Percentiles rank a stretch among this genome's conserved stretches.
Evolutionary conservation across 2,329 filamentous ascomycete genomes (phyloP).

Genomic region (Paramyrothecium sp.): DNA sequence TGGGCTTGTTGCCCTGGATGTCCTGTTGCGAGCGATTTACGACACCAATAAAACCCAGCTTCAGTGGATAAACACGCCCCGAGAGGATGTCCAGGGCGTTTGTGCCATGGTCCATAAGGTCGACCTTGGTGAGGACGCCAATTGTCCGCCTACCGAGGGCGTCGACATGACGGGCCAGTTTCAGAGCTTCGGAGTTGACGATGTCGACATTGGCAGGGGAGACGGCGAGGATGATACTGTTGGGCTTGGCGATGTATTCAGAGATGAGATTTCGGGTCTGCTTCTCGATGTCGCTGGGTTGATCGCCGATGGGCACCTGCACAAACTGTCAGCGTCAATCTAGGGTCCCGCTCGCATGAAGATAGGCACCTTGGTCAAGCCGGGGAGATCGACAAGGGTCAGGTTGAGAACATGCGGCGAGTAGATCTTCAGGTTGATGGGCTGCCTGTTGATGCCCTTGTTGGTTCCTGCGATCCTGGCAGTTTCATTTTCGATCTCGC

Average conservation of each 20-base stretch:
- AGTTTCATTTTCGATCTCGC: constrained; percentile 97
- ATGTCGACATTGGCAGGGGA: constrained; percentile 97
- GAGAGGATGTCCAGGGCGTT: constrained; percentile 98
- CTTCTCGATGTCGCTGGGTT: constrained; percentile 97
- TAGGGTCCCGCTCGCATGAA: too few species aligned
- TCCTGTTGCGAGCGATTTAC: constrained; percentile 98
- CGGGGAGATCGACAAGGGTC: constrained; percentile 92
- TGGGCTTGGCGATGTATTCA: constrained; percentile 98
- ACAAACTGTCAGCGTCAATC: constrained; percentile 13
- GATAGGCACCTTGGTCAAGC: constrained; percentile 77
- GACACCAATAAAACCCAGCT: constrained; percentile 95
- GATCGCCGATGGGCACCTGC: constrained; percentile 92
- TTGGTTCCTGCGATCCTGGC: constrained; percentile 89
- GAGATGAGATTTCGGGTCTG: constrained; percentile 95
- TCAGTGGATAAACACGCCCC: constrained; percentile 92
- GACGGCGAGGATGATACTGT: constrained; percentile 95
- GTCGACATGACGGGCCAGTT: constrained; percentile 95
- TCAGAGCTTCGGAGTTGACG: constrained; percentile 96
- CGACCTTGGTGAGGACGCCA: constrained; percentile 93
- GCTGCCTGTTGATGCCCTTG: constrained; percentile 96
- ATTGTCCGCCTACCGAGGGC: constrained; percentile 92
- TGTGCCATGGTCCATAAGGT: constrained; percentile 98
- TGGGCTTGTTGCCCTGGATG: constrained; percentile 93
- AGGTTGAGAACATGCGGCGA: constrained; percentile 95
- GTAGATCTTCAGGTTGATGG: constrained; percentile 98